Evolutionary conservation across 371 early-diverging fungal species (phyloP).

Genomic region (Lichtheimia ornata): DNA sequence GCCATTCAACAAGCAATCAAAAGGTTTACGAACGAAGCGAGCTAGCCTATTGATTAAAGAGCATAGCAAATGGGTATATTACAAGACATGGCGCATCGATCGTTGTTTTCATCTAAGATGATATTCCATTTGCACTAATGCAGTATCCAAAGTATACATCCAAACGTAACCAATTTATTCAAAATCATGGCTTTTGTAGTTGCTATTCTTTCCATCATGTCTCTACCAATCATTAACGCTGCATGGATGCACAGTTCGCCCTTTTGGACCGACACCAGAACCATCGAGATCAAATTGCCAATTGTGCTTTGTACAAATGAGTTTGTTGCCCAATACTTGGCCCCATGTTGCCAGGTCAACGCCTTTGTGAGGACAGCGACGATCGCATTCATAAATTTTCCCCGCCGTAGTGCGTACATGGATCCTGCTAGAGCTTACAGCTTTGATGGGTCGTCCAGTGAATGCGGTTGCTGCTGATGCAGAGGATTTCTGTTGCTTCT

Average conservation of each 20-base stretch:
- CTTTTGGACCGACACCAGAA: conserved; percentile 45
- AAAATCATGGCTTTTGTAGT: neutral
- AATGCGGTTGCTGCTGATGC: conserved; percentile 5
- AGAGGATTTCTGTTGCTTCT: neutral
- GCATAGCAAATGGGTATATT: no score
- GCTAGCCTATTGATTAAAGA: no score
- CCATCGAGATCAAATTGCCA: conserved; percentile 63
- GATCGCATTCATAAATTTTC: conserved; percentile 63
- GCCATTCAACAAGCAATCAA: no score
- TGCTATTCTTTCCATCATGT: neutral
- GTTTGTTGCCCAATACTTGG: conserved; percentile 56
- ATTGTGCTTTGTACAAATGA: conserved; percentile 69
- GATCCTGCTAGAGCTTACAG: conserved; percentile 53
- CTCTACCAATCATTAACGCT: conserved; percentile 65
- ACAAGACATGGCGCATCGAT: no score
- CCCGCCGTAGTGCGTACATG: conserved; percentile 55
- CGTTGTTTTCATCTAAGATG: no score
- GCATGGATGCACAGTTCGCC: conserved; percentile 59
- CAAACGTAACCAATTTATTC: no score
- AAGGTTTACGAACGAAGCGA: no score
- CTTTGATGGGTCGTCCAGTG: conserved; percentile 39
- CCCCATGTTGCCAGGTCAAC: conserved; percentile 69
- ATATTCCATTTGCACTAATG: no score
- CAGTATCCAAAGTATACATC: no score
- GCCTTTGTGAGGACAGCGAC: conserved; percentile 70